Conservation (phyloP, 441 rosid genomes). For the Omphalea diandra region DNA sequence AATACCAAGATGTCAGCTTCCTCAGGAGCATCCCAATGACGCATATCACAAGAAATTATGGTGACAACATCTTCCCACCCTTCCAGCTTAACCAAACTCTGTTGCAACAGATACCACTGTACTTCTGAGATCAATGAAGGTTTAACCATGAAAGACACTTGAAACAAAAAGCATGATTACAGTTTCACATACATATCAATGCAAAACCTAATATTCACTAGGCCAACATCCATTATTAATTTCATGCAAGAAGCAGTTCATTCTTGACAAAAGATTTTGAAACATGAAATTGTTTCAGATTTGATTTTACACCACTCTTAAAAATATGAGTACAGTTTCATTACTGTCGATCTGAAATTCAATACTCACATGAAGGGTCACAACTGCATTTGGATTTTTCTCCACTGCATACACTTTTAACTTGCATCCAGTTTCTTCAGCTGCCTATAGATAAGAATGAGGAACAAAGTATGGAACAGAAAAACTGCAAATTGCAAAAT, state of each 20-base stretch:
- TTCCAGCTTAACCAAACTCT: constrained; percentile 92
- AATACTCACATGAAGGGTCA: constrained; percentile 90
- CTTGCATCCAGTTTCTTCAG: constrained; percentile 92
- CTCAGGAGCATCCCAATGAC: constrained; percentile 85
- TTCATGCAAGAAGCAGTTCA: too few relatives aligned
- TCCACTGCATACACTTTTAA: constrained; percentile 92
- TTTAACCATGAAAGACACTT: constrained; percentile 11
- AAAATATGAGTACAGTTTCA: background rate
- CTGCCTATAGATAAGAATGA: constrained; percentile 61
- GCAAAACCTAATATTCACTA: background rate
- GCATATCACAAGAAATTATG: constrained; percentile 94
- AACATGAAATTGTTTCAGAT: background rate
- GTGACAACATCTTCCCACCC: constrained; percentile 90
- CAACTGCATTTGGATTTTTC: constrained; percentile 99
- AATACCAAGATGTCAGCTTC: constrained; percentile 93
- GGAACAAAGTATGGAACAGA: constrained; percentile 20
- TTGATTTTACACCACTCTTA: background rate
- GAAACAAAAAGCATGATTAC: background rate
- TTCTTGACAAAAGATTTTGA: background rate
- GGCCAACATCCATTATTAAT: constrained; percentile 2
- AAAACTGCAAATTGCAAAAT: constrained; percentile 1
- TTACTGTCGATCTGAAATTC: constrained; percentile 14
- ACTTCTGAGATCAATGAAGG: constrained; percentile 21
- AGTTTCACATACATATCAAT: background rate
- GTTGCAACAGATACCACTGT: constrained; percentile 26